Percentiles rank a stretch among this genome's conserved stretches.
phyloP scores from a whole-genome alignment of 2,329 filamentous ascomycete genomes.

The Plenodomus lindquistii region DNA sequence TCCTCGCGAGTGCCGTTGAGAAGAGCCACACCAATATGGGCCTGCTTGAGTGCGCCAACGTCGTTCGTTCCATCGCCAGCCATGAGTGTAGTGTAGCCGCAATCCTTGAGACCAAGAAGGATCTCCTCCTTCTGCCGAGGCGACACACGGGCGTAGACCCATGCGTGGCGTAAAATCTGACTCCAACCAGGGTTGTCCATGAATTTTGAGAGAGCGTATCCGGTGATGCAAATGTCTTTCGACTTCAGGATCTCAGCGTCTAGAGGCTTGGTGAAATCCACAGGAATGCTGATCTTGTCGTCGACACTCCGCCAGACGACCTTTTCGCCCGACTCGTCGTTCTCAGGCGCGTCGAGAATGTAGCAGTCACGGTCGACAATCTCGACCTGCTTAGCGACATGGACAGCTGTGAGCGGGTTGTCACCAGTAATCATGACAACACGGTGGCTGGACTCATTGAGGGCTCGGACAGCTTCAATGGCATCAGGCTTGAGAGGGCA shows the following conservation, averaged over 20 bases:
- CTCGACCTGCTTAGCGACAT: slow-evolving; percentile 93
- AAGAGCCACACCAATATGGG: slow-evolving; percentile 93
- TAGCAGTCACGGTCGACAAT: slow-evolving; percentile 95
- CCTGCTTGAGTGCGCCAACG: slow-evolving; percentile 95
- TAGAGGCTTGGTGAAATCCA: slow-evolving; percentile 79
- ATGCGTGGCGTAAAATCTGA: slow-evolving; percentile 82
- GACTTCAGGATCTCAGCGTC: slow-evolving; percentile 77
- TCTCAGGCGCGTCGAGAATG: slow-evolving; percentile 92
- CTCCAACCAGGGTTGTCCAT: slow-evolving; percentile 76
- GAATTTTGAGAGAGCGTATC: slow-evolving; percentile 89
- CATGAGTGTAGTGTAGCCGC: slow-evolving; percentile 98
- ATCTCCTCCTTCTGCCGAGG: slow-evolving; percentile 99
- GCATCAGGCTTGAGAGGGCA: slow-evolving; percentile 97
- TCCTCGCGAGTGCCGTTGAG: slow-evolving; percentile 94
- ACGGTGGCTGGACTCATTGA: slow-evolving; percentile 98
- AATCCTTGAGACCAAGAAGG: slow-evolving; percentile 91
- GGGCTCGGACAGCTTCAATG: slow-evolving; percentile 89
- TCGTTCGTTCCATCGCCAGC: slow-evolving; percentile 98
- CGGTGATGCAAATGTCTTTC: slow-evolving; percentile 95
- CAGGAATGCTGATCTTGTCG: slow-evolving; percentile 82
- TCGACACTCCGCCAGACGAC: slow-evolving; percentile 95
- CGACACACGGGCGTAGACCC: slow-evolving; percentile 98
- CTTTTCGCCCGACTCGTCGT: slow-evolving; percentile 77
- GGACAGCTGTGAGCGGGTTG: slow-evolving; percentile 93
- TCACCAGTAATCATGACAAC: slow-evolving; percentile 99